These are phyloP conservation scores for Orbilia blumenaviensis DNA, from an alignment of 2,329 filamentous ascomycete genomes.

Conservation along the genomic window DNA sequence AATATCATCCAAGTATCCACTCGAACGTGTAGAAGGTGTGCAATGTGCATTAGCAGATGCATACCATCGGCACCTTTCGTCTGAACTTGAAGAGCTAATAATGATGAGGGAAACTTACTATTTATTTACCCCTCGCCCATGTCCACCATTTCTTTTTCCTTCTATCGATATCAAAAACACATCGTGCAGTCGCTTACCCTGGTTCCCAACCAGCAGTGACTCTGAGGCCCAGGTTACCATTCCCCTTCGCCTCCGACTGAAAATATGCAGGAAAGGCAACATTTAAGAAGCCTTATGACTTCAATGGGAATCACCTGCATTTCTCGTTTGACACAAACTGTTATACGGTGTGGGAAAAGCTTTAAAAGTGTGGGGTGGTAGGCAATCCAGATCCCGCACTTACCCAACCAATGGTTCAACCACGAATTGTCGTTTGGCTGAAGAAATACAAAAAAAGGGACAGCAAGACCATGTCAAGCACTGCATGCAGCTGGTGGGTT, in stretches of 20 bases:
- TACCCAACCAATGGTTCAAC: conserved; percentile 31
- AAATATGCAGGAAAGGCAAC: conserved; percentile 9
- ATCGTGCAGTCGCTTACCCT: conserved; percentile 38
- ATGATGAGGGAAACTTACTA: background rate
- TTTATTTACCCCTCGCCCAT: conserved; percentile 34
- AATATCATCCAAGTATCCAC: conserved; percentile 7
- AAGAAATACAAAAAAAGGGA: background rate
- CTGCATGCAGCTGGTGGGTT: conserved; percentile 26
- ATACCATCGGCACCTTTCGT: conserved; percentile 50
- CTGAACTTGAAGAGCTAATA: conserved; percentile 42
- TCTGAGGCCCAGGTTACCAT: conserved; percentile 4
- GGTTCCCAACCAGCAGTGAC: background rate
- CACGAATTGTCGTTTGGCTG: conserved; percentile 9
- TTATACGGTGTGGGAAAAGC: background rate
- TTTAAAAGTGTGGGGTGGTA: conserved; percentile 34
- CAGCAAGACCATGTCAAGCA: background rate
- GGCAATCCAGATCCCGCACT: conserved; percentile 11
- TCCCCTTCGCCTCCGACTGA: conserved; percentile 9
- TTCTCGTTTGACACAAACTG: background rate
- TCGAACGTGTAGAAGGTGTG: background rate
- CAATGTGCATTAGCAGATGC: conserved; percentile 40
- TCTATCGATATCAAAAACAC: conserved; percentile 44
- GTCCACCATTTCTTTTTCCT: conserved; percentile 24
- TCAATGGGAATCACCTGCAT: conserved; percentile 6
- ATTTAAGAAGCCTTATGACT: conserved; percentile 3